phyloP scores from a whole-genome alignment of 257 asterid genomes.

The Solanum sitiens region DNA sequence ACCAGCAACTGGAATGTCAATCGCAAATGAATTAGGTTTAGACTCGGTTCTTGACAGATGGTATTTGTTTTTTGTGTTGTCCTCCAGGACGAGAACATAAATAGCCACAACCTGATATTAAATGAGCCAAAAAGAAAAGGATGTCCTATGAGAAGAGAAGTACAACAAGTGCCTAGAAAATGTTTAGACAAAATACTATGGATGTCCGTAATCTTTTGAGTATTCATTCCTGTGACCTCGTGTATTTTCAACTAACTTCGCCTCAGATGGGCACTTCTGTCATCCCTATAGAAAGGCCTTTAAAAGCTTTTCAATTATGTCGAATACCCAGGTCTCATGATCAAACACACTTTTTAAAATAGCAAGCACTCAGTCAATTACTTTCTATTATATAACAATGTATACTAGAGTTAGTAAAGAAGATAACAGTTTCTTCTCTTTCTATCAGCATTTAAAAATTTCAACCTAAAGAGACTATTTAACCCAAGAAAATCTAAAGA shows the following conservation, averaged over 20 bases:
- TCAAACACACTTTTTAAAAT: not conserved
- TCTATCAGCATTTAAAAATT: not conserved
- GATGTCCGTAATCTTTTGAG: not conserved
- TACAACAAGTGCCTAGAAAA: not conserved
- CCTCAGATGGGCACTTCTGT: not conserved
- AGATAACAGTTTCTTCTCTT: not conserved
- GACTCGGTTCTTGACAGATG: slow-evolving; percentile 13
- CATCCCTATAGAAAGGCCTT: not conserved
- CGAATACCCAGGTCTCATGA: not conserved
- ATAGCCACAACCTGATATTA: slow-evolving; percentile 56
- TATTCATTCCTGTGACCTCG: not conserved
- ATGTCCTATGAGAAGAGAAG: not conserved
- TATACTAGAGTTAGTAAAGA: not conserved
- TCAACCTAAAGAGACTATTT: not conserved
- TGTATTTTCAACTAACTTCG: not conserved
- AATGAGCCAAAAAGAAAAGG: not conserved
- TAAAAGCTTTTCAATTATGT: not conserved
- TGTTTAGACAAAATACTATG: not conserved
- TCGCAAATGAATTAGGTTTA: slow-evolving; percentile 6
- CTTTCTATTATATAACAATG: not conserved
- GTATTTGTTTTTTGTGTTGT: slow-evolving; percentile 7
- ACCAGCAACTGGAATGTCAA: slow-evolving; percentile 62
- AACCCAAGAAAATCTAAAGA: not conserved
- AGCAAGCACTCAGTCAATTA: not conserved
- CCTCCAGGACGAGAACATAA: slow-evolving; percentile 50